Evolutionary conservation across 768 basidiomycete genomes (phyloP).

Genomic region (Phanerodontia chrysosporium): DNA sequence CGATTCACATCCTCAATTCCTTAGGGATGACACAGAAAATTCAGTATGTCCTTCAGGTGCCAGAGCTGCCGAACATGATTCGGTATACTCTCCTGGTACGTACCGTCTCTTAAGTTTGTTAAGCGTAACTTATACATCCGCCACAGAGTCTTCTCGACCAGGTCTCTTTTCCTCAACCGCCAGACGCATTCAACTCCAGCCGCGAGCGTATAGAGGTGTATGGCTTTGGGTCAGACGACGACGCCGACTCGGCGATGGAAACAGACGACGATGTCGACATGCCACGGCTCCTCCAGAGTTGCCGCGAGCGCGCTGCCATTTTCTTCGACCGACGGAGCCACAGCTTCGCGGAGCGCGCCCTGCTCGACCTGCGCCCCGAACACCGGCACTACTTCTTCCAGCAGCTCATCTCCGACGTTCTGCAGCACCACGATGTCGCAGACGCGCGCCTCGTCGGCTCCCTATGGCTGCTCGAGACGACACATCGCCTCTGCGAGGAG

Average conservation of each 20-base stretch:
- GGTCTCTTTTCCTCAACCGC: slow-evolving; percentile 16
- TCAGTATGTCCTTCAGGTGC: slow-evolving; percentile 19
- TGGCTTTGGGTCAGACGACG: slow-evolving; percentile 13
- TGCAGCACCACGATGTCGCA: slow-evolving; percentile 36
- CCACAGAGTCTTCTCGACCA: slow-evolving; percentile 20
- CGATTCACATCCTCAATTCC: slow-evolving; percentile 15
- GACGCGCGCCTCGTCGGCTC: slow-evolving; percentile 38
- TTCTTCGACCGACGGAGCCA: slow-evolving; percentile 1
- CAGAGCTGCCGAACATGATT: slow-evolving; percentile 17
- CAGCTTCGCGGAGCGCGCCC: not conserved
- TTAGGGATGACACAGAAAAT: slow-evolving; percentile 12
- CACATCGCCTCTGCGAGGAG: slow-evolving; percentile 26
- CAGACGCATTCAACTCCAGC: slow-evolving; percentile 22
- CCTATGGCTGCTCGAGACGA: slow-evolving; percentile 31
- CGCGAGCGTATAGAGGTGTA: slow-evolving; percentile 20
- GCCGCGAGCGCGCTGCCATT: slow-evolving; percentile 1
- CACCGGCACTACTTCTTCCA: slow-evolving; percentile 33
- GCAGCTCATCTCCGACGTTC: slow-evolving; percentile 34
- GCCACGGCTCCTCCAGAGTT: not conserved
- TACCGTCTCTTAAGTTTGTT: not conserved
- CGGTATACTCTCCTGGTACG: slow-evolving; percentile 24
- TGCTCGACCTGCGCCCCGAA: slow-evolving; percentile 34
- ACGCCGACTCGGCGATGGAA: not conserved
- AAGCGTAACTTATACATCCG: not conserved
- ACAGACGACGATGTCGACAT: slow-evolving; percentile 3